phyloP scores from a whole-genome alignment of 176 grass and related monocot genomes.

The Musa troglodytarum region DNA sequence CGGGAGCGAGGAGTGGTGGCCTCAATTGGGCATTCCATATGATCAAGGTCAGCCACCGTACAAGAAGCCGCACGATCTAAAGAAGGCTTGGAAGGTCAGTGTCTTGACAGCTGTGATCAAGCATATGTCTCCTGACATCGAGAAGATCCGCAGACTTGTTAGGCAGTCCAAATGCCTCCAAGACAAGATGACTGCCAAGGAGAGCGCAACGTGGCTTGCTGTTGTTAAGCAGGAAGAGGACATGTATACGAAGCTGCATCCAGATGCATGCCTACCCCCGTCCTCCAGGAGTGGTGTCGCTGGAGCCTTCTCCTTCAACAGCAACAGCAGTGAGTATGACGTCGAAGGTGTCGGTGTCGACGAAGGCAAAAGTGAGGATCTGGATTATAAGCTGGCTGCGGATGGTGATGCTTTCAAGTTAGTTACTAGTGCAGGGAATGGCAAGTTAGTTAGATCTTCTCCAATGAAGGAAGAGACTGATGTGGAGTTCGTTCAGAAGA shows the following conservation, averaged over 20 bases:
- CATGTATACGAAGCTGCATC: slow-evolving; percentile 45
- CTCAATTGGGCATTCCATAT: slow-evolving; percentile 34
- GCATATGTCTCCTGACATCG: slow-evolving; percentile 85
- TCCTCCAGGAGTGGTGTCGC: slow-evolving; percentile 7
- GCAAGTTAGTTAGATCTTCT: slow-evolving; percentile 2
- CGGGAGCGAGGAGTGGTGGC: slow-evolving; percentile 60
- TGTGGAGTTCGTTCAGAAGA: slow-evolving; percentile 39
- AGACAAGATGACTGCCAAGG: slow-evolving; percentile 95
- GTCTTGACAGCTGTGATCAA: slow-evolving; percentile 85
- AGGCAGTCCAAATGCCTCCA: slow-evolving; percentile 88
- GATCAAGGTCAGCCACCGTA: slow-evolving; percentile 61
- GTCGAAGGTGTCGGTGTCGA: slow-evolving; percentile 36
- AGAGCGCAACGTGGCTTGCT: slow-evolving; percentile 73
- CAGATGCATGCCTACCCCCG: slow-evolving; percentile 25
- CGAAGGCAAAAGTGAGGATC: slow-evolving; percentile 28
- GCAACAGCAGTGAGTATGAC: slow-evolving; percentile 51
- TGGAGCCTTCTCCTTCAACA: slow-evolving; percentile 31
- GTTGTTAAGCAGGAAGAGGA: slow-evolving; percentile 81
- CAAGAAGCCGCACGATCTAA: slow-evolving; percentile 96
- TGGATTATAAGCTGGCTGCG: slow-evolving; percentile 5
- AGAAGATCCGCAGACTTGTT: slow-evolving; percentile 72
- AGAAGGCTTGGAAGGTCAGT: slow-evolving; percentile 92
- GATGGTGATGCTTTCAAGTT: slow-evolving; percentile 13
- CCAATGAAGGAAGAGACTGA: slow-evolving; percentile 55
- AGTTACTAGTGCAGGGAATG: slow-evolving; percentile 14